Evolutionary conservation across 768 basidiomycete genomes (phyloP), one percentile per base, ranked within the genome.

Genomic region (Leccinellum albellum): DNA sequence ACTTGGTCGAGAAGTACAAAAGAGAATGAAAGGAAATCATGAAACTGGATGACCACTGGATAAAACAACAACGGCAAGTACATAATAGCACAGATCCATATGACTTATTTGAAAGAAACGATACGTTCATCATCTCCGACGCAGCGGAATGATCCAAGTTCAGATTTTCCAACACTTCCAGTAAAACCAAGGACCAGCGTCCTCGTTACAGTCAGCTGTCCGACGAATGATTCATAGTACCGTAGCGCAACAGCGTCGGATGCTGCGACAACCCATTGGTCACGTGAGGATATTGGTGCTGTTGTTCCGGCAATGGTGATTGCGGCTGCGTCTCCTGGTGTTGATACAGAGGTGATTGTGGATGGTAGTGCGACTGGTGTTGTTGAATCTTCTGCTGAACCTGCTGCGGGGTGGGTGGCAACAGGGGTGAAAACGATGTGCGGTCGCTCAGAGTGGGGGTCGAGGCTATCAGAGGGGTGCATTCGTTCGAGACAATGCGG

Each of bases 381-480:
- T 65, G 58, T 9, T 59, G 60, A 1, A 65, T 56, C 8, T 67
- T 57, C 1, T 65, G 64, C 24, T 61, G 56, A 17, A 66, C 37
- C 13, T 66, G 61, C 29, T 61, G 54, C 3, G 62, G 62, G 12
- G 62, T 64, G 0, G 52, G 65, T 20, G 65, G 57, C n/a, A 58
- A 20, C 2, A 51, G 44, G 0, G 50, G 8, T 23, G 57, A 51
- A 46, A 53, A 64, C n/a, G 65, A 54, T 15, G 37, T 12, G 13
- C 56, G 51, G 3, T 58, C 66, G 13, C 24, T 46, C 8, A 58
- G 20, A 21, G 62, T 29, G 0, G 66, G 61, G 0, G 46, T 59
- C 4, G 66, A 17, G 1, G 61, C 12, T 17, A 81, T 57, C 8
- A 78, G 61, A 1, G 80, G 78, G 20, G 72, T 69, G 4, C 69